These are phyloP conservation scores for Ophiocordyceps robertsii DNA, from an alignment of 2,329 filamentous ascomycete species.

Conservation along the genomic window DNA sequence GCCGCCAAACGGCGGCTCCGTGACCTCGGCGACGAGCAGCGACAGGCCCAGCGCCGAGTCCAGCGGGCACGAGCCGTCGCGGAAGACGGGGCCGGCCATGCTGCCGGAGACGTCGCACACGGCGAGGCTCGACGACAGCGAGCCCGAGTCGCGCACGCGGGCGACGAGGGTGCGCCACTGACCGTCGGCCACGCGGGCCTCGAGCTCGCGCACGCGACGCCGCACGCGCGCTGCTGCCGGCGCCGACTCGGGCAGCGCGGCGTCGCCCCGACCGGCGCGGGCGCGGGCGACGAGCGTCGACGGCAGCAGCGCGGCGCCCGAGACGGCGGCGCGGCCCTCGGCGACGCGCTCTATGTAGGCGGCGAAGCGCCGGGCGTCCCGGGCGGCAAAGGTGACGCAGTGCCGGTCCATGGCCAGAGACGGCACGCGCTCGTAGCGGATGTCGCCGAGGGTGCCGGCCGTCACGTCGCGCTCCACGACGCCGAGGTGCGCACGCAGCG, in stretches of 20 bases:
- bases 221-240: background rate
- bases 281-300: slow-evolving; percentile 28
- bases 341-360: slow-evolving; percentile 24
- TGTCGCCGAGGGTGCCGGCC: slow-evolving; percentile 29
- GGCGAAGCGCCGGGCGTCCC: background rate
- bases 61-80: slow-evolving; percentile 34
- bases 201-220: slow-evolving; percentile 11
- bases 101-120: slow-evolving; percentile 45
- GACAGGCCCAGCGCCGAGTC: slow-evolving; percentile 42
- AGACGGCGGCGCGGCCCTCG: slow-evolving; percentile 33
- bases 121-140: slow-evolving; percentile 37
- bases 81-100: slow-evolving; percentile 27
- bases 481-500: slow-evolving; percentile 36
- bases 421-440: slow-evolving; percentile 43
- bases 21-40: slow-evolving; percentile 39
- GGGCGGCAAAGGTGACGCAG: slow-evolving; percentile 25
- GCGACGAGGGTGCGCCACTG: slow-evolving; percentile 47
- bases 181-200: slow-evolving; percentile 25
- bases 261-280: slow-evolving; percentile 8
- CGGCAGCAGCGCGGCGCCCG: slow-evolving; percentile 41
- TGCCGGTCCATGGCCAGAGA: slow-evolving; percentile 44
- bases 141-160: slow-evolving; percentile 42
- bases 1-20: slow-evolving; percentile 37
- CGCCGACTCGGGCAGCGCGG: slow-evolving; percentile 23
- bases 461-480: slow-evolving; percentile 39